Evolutionary conservation across 2,329 filamentous ascomycete genomes (phyloP), one percentile per base, ranked within the genome.

Genomic region (Trichoderma afroharzianum): DNA sequence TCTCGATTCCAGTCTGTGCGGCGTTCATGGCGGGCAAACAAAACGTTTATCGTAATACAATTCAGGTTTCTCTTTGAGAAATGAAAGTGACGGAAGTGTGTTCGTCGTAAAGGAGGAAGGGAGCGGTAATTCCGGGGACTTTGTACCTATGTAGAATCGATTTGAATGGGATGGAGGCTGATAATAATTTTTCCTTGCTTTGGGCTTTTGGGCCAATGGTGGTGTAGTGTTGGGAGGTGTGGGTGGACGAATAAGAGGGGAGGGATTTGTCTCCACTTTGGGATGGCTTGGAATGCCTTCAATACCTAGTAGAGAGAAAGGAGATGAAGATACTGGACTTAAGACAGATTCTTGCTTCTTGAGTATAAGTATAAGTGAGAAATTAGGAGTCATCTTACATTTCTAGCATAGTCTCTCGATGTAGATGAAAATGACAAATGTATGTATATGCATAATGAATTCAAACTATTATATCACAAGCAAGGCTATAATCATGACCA

Each of bases 1-100:
- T 83, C 72, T 85, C 83, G 79, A 88, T 80, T 63, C 77, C 78
- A 26, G 79, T 75, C 66, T 79, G 79, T 12, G 80, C 78, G 28
- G 79, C 71, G 73, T 80, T 82, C 82, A 83, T 83, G 43, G 39
- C 76, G 72, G 70, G 59, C 57, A 26, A 18, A 1, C 6, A 18
- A 18, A 12, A n/a, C n/a, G 32, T 14, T n/a, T 7, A 8, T 63
- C 26, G 26, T 33, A 6, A 32, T n/a, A n/a, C n/a, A n/a, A n/a
- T n/a, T n/a, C n/a, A n/a, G n/a, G n/a, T n/a, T n/a, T n/a, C n/a
- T n/a, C n/a, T n/a, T n/a, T n/a, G n/a, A n/a, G n/a, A n/a, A n/a
- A n/a, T n/a, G n/a, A n/a, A n/a, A n/a, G 18, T 9, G 7, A 4
- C 39, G 15, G 36, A 15, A 18, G 36, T 6, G 9, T 36, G 1